Percentiles rank a stretch among this genome's conserved stretches.
Evolutionary conservation across 2,329 filamentous ascomycete genomes (phyloP).

Genomic region (Calonectria crousiana): DNA sequence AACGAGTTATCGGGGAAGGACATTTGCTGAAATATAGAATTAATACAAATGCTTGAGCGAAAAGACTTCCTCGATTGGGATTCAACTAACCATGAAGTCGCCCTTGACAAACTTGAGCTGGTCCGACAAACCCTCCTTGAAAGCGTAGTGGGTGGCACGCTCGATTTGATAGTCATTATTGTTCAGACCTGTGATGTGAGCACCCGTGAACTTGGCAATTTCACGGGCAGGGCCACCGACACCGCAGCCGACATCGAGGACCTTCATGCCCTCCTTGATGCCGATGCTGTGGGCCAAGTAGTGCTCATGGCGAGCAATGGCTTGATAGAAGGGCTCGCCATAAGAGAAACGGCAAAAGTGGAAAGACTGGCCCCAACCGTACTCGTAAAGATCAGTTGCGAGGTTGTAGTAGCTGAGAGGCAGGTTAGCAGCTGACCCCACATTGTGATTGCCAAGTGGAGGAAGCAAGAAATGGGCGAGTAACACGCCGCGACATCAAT

Average conservation of each 20-base stretch:
- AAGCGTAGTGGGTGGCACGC: conserved; percentile 87
- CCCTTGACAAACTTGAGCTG: conserved; percentile 93
- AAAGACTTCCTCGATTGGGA: background rate
- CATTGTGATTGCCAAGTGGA: background rate
- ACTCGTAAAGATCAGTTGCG: conserved; percentile 96
- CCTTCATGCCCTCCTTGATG: conserved; percentile 87
- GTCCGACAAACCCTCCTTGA: conserved; percentile 82
- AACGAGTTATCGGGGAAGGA: conserved; percentile 91
- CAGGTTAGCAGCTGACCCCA: conserved; percentile 34
- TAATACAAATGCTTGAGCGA: conserved; percentile 14
- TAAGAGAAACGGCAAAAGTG: conserved; percentile 96
- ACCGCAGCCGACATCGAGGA: conserved; percentile 96
- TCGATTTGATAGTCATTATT: conserved; percentile 99
- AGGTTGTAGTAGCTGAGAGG: conserved; percentile 88
- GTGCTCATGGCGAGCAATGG: conserved; percentile 96
- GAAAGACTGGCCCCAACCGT: conserved; percentile 96
- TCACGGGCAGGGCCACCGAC: conserved; percentile 95
- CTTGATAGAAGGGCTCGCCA: conserved; percentile 89
- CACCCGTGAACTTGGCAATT: conserved; percentile 95
- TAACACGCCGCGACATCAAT: background rate
- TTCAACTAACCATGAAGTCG: conserved; percentile 83
- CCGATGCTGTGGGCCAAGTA: conserved; percentile 93
- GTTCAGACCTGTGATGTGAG: conserved; percentile 91
- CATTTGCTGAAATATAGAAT: conserved; percentile 76
- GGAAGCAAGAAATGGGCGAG: background rate